phyloP scores from a whole-genome alignment of 345 rosid genomes.

The Brassica incana region DNA sequence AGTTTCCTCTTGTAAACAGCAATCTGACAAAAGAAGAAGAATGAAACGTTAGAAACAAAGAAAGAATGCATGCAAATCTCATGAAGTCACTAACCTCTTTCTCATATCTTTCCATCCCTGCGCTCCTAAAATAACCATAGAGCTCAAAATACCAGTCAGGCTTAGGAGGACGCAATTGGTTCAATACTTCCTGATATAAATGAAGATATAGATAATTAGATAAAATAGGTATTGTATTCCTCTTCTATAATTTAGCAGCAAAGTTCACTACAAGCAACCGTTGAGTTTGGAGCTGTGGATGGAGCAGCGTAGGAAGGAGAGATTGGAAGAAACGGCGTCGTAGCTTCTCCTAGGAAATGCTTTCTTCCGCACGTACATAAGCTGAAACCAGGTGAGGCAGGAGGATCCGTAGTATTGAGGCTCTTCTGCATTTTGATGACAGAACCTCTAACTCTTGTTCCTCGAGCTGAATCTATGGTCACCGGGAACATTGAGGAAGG shows the following conservation, averaged over 20 bases:
- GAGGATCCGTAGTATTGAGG: background rate
- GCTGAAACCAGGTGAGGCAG: conserved; percentile 20
- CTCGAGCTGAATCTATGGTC: background rate
- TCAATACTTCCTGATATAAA: conserved; percentile 46
- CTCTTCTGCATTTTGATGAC: conserved; percentile 14
- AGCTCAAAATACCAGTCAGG: conserved; percentile 82
- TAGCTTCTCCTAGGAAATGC: conserved; percentile 48
- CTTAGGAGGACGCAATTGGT: conserved; percentile 62
- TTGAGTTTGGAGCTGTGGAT: background rate
- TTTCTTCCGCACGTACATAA: conserved; percentile 56
- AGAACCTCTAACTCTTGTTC: conserved; percentile 9
- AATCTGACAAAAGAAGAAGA: conserved; percentile 43
- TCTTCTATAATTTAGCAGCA: background rate
- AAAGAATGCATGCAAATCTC: background rate
- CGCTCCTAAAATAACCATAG: conserved; percentile 51
- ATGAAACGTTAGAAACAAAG: conserved; percentile 1
- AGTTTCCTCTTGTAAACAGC: conserved; percentile 59
- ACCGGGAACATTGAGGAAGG: background rate
- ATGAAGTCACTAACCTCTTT: conserved; percentile 51
- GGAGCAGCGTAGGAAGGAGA: conserved; percentile 47
- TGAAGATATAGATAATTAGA: background rate
- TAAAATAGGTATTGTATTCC: background rate
- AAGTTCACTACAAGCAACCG: background rate
- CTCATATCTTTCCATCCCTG: conserved; percentile 61
- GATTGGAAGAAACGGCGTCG: conserved; percentile 48